Evolutionary conservation across 2,329 filamentous ascomycete species (phyloP).

Genomic region (Arthrobotrys megalospora): DNA sequence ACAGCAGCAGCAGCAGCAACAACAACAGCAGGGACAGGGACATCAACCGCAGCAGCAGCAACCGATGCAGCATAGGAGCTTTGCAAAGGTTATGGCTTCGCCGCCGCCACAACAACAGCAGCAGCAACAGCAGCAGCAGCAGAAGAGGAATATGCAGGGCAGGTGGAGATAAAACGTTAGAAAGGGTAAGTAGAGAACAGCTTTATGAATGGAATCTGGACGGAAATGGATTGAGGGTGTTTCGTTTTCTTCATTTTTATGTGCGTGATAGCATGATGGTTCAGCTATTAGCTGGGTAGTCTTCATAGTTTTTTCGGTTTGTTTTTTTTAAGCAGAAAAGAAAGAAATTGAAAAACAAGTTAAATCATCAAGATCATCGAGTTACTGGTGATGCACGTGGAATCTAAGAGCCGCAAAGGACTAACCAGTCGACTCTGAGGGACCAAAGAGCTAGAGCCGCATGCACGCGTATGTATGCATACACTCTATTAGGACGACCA

Average conservation of each 20-base stretch:
- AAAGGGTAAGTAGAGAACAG: not conserved
- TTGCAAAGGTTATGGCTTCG: constrained; percentile 59
- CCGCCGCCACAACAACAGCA: constrained; percentile 23
- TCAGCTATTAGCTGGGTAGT: no score
- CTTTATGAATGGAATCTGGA: not conserved
- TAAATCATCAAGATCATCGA: constrained; percentile 18
- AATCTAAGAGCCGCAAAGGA: constrained; percentile 1
- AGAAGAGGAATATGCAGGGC: constrained; percentile 58
- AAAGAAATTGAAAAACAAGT: constrained; percentile 39
- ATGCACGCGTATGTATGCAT: not conserved
- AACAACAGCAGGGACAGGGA: constrained; percentile 31
- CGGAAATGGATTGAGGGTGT: not conserved
- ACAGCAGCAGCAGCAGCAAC: constrained; percentile 35
- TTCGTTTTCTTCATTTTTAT: constrained; percentile 3
- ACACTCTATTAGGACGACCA: not conserved
- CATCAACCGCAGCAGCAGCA: constrained; percentile 16
- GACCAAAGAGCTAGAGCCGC: no score
- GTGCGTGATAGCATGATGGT: not conserved
- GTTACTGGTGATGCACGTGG: not conserved
- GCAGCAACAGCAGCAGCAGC: constrained; percentile 17
- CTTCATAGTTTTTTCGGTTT: no score
- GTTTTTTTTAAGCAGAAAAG: constrained; percentile 1
- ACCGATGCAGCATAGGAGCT: constrained; percentile 47
- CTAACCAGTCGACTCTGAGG: no score
- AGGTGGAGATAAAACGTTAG: constrained; percentile 44